phyloP scores from a whole-genome alignment of 345 rosid genomes.

The Atalantia buxifolia region DNA sequence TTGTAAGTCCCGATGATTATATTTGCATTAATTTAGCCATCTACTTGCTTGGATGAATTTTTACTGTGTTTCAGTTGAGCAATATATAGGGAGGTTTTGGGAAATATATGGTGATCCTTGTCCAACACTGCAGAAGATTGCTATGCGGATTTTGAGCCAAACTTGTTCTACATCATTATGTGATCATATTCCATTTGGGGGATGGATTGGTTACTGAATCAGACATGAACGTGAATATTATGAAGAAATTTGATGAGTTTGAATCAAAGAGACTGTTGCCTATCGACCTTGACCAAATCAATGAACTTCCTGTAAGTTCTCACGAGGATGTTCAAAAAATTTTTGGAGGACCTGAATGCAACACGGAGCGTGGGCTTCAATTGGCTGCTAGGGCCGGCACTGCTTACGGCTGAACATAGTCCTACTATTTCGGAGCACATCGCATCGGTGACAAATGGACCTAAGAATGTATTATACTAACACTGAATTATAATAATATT shows the following conservation, averaged over 20 bases:
- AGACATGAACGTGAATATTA: neutral
- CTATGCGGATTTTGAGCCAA: conserved; percentile 13
- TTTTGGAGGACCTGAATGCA: too few species aligned
- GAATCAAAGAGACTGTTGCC: neutral
- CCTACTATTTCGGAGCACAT: too few species aligned
- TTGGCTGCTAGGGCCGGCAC: too few species aligned
- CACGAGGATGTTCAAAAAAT: neutral
- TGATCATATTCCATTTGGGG: neutral
- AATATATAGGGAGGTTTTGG: conserved; percentile 17
- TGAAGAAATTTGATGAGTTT: neutral
- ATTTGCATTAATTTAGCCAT: too few species aligned
- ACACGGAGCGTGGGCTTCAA: too few species aligned
- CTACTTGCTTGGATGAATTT: neutral
- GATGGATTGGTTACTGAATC: too few species aligned
- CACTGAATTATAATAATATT: too few species aligned
- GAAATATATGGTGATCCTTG: neutral
- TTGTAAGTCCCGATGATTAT: neutral
- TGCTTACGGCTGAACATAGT: too few species aligned
- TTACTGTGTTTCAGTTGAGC: neutral
- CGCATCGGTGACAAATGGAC: too few species aligned
- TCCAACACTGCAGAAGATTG: conserved; percentile 8
- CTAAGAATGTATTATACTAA: too few species aligned
- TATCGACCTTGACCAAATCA: neutral
- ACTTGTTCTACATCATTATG: conserved; percentile 12
- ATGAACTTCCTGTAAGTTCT: neutral